Evolutionary conservation across 176 grass and related monocot species (phyloP).

Genomic region (Saccharum spontaneum): DNA sequence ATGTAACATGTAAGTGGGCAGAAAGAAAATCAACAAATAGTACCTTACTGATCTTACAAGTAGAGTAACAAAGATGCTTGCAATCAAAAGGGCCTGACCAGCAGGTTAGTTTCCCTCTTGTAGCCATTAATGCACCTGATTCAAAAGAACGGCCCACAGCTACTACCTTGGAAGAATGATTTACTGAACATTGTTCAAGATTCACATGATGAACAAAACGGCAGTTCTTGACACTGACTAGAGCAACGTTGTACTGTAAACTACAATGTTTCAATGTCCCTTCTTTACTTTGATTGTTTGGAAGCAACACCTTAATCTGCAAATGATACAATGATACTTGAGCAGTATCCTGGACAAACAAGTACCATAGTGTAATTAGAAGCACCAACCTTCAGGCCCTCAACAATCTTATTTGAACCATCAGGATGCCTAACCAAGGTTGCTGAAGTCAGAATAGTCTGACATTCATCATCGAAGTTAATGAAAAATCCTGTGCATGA

Average conservation of each 20-base stretch:
- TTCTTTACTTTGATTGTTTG: not conserved
- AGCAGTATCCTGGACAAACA: not conserved
- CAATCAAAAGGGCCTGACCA: not conserved
- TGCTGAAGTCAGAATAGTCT: not conserved
- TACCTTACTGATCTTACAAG: not conserved
- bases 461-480: not conserved
- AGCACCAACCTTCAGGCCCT: not conserved
- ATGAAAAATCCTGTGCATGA: not conserved
- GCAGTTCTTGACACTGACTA: not conserved
- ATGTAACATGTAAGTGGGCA: not conserved
- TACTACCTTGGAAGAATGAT: not conserved
- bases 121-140: not conserved
- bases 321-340: not conserved
- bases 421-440: not conserved
- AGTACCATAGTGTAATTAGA: not conserved
- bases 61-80: not conserved
- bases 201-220: not conserved
- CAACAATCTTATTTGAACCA: not conserved
- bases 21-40: not conserved
- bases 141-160: not conserved
- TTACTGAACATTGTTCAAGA: not conserved
- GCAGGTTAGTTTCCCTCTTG: not conserved
- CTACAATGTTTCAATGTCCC: not conserved
- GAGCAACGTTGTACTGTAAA: not conserved
- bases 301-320: not conserved